Conservation (phyloP, 2,329 filamentous ascomycete genomes). For the Alternaria triticina region DNA sequence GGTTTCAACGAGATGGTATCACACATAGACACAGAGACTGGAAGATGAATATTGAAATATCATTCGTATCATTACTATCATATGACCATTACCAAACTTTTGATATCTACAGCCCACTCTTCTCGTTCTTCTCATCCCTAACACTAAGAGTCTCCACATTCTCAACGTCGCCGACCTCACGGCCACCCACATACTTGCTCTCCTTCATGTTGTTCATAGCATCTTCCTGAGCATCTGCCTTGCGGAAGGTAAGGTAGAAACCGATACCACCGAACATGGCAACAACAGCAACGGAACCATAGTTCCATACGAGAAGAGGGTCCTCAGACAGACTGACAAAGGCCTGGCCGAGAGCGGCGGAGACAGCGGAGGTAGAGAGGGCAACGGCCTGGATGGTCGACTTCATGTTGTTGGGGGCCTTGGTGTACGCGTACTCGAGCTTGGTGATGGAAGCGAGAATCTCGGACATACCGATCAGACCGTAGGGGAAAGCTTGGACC, state of each 20-base stretch:
- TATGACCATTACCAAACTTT: not conserved
- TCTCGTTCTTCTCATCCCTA: conserved; percentile 32
- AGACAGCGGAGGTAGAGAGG: conserved; percentile 45
- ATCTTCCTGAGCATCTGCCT: conserved; percentile 42
- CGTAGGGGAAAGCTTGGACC: conserved; percentile 60
- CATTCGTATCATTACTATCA: not conserved
- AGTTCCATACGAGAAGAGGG: conserved; percentile 43
- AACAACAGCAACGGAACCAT: conserved; percentile 40
- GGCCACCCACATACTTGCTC: conserved; percentile 28
- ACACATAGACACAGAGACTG: not conserved
- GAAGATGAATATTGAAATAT: not conserved
- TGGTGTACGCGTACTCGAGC: conserved; percentile 64
- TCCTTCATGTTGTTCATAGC: conserved; percentile 39
- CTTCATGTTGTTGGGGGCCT: conserved; percentile 67
- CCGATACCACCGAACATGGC: conserved; percentile 37
- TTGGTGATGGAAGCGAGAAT: conserved; percentile 73
- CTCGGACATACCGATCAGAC: conserved; percentile 64
- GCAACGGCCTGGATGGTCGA: conserved; percentile 46
- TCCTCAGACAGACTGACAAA: conserved; percentile 42
- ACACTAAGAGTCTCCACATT: conserved; percentile 20
- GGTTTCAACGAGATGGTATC: not conserved
- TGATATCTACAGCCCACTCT: conserved; percentile 8
- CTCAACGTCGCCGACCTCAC: conserved; percentile 24
- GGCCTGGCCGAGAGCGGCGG: conserved; percentile 40
- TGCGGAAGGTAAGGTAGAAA: conserved; percentile 43